Evolutionary conservation across 768 basidiomycete species (phyloP), one percentile per base, ranked within the genome.

Genomic region (Leucocoprinus leucothites): DNA sequence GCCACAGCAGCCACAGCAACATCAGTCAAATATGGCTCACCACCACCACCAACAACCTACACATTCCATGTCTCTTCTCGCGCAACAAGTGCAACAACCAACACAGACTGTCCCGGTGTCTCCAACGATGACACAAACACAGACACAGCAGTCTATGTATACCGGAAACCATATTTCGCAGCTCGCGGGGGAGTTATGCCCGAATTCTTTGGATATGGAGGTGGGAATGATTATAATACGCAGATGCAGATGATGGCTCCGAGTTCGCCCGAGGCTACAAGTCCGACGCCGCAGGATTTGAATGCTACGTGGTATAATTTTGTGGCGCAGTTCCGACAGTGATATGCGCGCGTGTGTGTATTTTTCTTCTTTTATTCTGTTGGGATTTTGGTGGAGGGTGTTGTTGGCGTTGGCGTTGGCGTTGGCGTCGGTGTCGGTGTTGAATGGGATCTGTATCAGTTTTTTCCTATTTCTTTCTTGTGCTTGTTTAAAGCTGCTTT

Each of bases 251-350:
- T 70, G 58, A 67, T 61, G 38, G 14, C 16, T 59, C 61, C 62
- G 24, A 34, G 61, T 38, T 47, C 45, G 25, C 60, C 60, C 36
- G 56, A 49, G 3, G 47, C 38, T n/a, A 59, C 35, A 24, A 48
- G 38, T 38, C 38, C 38, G 31, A 31, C 69, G n/a, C 67, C 70
- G 28, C 62, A 68, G 24, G 75, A 76, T 56, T 56, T 74, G 31
- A 66, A 67, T 51, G 74, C 75, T 50, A 72, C 77, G 11, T 81
- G 79, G 79, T 74, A 76, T 42, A 78, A 75, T 58, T 73, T 80
- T 46, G 65, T 76, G 62, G 69, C 75, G 14, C 78, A 77, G 56
- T 80, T 73, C 61, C 76, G 74, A 58, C 62, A 60, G 63, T 61
- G 55, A 60, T 36, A n/a, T 34, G 28, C 45, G 14, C 24, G 9